Conservation (phyloP, 257 asterid species). For the Coffea eugenioides region DNA sequence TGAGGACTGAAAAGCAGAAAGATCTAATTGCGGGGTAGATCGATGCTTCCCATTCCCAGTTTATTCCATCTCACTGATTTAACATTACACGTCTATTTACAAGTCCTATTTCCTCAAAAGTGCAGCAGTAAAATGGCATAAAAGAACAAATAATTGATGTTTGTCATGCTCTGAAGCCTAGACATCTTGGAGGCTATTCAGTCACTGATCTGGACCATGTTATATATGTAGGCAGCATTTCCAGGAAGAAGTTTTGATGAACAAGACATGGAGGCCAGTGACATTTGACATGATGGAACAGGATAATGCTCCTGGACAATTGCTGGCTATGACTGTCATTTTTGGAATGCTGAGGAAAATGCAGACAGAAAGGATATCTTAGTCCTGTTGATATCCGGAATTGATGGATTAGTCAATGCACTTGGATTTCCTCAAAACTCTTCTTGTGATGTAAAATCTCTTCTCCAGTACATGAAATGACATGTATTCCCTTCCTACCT, state of each 20-base stretch:
- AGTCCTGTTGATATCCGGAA: neutral
- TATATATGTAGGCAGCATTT: neutral
- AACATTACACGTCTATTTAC: neutral
- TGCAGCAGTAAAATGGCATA: neutral
- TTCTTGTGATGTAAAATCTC: neutral
- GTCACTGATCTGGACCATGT: neutral
- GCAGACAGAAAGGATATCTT: neutral
- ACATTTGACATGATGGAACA: neutral
- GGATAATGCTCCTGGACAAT: neutral
- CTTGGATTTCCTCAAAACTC: neutral
- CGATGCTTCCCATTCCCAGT: neutral
- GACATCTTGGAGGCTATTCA: neutral
- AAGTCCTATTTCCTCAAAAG: neutral
- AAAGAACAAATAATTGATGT: neutral
- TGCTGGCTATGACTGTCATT: neutral
- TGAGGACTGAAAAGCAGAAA: slow-evolving; percentile 36
- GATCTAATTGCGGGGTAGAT: neutral
- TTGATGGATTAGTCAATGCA: neutral
- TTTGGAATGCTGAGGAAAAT: neutral
- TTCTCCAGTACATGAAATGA: slow-evolving; percentile 1
- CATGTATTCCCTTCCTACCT: neutral
- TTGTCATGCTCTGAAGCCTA: neutral
- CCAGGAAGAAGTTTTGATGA: neutral
- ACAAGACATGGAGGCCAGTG: neutral
- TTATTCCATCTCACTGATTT: neutral